Evolutionary conservation across 345 rosid genomes (phyloP).

Genomic region (Leavenworthia alabamica): DNA sequence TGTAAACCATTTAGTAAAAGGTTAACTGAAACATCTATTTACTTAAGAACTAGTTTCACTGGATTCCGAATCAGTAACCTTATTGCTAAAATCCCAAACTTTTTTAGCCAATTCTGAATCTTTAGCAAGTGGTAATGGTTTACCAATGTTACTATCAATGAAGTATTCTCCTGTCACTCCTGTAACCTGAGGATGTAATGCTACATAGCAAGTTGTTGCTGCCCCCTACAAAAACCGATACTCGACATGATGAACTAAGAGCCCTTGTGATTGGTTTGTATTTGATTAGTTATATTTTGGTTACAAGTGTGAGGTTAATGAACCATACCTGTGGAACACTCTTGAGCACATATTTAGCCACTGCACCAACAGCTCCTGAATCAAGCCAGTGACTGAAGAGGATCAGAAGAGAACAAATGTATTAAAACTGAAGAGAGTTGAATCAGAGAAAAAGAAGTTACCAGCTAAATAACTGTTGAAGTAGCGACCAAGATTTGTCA

Average conservation of each 20-base stretch:
- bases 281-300: too few relatives aligned
- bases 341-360: slow-evolving; percentile 25
- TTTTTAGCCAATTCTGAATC: too few relatives aligned
- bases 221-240: slow-evolving; percentile 66
- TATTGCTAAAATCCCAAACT: too few relatives aligned
- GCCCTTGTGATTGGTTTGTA: not conserved
- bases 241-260: not conserved
- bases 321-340: slow-evolving; percentile 29
- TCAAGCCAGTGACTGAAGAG: not conserved
- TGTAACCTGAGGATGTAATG: slow-evolving; percentile 32
- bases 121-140: too few relatives aligned
- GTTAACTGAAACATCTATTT: too few relatives aligned
- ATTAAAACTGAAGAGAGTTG: not conserved
- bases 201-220: slow-evolving; percentile 67
- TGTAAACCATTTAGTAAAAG: too few relatives aligned
- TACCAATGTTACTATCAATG: too few relatives aligned
- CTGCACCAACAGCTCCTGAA: slow-evolving; percentile 28
- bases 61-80: too few relatives aligned
- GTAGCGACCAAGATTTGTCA: slow-evolving; percentile 49
- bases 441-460: slow-evolving; percentile 18
- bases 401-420: not conserved
- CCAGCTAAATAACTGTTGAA: slow-evolving; percentile 30
- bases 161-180: not conserved
- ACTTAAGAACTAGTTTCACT: too few relatives aligned
- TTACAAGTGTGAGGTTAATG: not conserved